Evolutionary conservation across 371 early-diverging fungal genomes (phyloP), one percentile per base, ranked within the genome.

Genomic region (Mucor lusitanicus): DNA sequence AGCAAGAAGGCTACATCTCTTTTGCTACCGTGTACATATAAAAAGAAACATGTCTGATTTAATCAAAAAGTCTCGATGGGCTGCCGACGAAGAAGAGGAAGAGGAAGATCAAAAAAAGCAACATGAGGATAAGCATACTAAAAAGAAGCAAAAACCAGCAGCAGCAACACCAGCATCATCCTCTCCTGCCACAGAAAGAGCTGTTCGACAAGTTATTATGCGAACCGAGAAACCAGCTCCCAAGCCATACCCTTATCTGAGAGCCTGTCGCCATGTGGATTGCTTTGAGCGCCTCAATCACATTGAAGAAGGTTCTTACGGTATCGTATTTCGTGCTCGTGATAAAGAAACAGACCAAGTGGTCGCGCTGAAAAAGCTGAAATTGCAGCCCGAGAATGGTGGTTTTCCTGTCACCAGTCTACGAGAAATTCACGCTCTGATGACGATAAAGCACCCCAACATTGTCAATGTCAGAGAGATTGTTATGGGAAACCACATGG

Each of bases 301-400:
- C 68, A 99, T 99, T 70, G 99, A 96, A 61, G 99, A 99, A 78
- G 99, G 99, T 19, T 92, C 99, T 0, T 99, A 99, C 78, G 99
- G 99, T 13, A 89, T 99, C 23, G 99, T 99, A 5, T 99, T 97
- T 80, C 91, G 98, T 7, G 99, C 99, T 0, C 87, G 91, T 32
- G 96, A 99, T 74, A 84, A 91, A 59, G 71, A 82, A 8, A 97
- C 97, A 4, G 93, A 94, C 21, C 96, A 95, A 63, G 94, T 99
- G 8, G 98, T 99, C 1, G 99, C 99, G 0, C 84, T 99, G 8
- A 99, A 99, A 82, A 95, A 96, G 72, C 84, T 99, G n/a, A 95
- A 98, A 70, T 87, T 98, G 13, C 94, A 95, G 37, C 92, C 94
- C 57, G 99, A 97, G 73, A 90, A 90, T 60, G 92, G 95, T 78